Evolutionary conservation across 2,329 filamentous ascomycete species (phyloP).

Genomic region (Ramichloridium luteum): DNA sequence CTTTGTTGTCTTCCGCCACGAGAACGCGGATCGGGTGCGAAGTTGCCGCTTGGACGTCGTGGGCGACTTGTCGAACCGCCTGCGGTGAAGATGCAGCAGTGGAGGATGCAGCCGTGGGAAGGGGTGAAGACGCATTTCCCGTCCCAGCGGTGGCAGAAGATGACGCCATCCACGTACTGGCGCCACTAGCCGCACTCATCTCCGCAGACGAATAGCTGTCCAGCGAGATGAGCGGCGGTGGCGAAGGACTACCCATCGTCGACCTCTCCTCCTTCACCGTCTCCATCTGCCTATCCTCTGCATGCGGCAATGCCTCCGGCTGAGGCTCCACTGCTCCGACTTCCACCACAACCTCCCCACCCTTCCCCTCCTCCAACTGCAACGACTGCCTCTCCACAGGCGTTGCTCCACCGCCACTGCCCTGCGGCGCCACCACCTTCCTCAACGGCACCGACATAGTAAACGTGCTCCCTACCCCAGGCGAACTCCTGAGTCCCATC

Average conservation of each 20-base stretch:
- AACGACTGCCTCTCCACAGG: conserved; percentile 38
- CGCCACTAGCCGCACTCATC: neutral
- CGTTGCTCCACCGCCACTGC: no score
- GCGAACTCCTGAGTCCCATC: conserved; percentile 58
- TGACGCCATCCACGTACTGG: no score
- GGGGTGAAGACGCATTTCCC: neutral
- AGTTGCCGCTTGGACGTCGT: conserved; percentile 43
- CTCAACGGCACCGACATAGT: conserved; percentile 71
- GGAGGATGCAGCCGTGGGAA: neutral
- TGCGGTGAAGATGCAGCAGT: conserved; percentile 14
- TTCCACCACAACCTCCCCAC: conserved; percentile 38
- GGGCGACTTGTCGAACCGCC: conserved; percentile 30
- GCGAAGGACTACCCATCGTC: no score
- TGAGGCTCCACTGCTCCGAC: conserved; percentile 2
- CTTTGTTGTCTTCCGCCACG: conserved; percentile 68
- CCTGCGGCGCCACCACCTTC: conserved; percentile 56
- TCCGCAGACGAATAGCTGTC: neutral
- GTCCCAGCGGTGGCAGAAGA: neutral
- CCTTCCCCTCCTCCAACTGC: conserved; percentile 24
- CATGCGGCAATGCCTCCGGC: neutral
- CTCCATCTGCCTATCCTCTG: neutral
- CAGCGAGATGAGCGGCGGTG: neutral
- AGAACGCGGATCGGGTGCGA: conserved; percentile 60
- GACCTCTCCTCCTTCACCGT: neutral
- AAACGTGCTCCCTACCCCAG: conserved; percentile 67